A percentile compares a stretch with the other conserved stretches of the same genome.
Conservation (phyloP, 1,284 basidiomycete species). For the Peniophora sp. region DNA sequence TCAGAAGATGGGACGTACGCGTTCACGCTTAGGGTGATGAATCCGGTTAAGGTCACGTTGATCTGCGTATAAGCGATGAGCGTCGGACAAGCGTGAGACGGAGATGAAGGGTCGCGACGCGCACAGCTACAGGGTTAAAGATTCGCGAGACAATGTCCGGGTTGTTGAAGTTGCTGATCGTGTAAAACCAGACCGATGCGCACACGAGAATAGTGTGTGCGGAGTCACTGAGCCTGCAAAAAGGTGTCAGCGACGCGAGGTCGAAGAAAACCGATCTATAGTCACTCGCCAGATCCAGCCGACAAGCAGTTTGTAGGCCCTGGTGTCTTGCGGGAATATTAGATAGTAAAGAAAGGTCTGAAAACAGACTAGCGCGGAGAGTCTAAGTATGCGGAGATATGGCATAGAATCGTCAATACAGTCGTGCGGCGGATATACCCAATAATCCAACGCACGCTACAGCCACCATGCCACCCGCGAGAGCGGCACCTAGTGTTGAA, state of each 20-base stretch:
- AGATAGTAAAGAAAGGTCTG: not conserved
- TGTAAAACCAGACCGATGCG: not conserved
- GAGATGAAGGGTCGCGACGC: not conserved
- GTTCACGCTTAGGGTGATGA: not conserved
- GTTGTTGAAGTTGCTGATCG: not conserved
- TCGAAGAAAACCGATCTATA: no score
- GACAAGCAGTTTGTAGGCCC: not conserved
- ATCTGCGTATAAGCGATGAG: not conserved
- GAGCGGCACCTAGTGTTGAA: not conserved
- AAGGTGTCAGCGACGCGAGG: no score
- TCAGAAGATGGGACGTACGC: not conserved
- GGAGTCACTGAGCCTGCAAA: not conserved
- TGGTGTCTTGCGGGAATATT: not conserved
- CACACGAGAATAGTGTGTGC: not conserved
- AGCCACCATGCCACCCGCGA: not conserved
- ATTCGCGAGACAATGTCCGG: not conserved
- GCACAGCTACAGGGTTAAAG: not conserved
- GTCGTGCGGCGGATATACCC: not conserved
- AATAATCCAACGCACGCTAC: not conserved
- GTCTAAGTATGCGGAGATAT: not conserved
- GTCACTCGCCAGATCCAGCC: no score
- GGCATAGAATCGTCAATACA: not conserved
- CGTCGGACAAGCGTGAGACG: not conserved
- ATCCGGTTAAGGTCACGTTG: not conserved
- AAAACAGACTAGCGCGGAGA: not conserved